Conservation (phyloP, 2,329 filamentous ascomycete species). For the Claviceps africana region DNA sequence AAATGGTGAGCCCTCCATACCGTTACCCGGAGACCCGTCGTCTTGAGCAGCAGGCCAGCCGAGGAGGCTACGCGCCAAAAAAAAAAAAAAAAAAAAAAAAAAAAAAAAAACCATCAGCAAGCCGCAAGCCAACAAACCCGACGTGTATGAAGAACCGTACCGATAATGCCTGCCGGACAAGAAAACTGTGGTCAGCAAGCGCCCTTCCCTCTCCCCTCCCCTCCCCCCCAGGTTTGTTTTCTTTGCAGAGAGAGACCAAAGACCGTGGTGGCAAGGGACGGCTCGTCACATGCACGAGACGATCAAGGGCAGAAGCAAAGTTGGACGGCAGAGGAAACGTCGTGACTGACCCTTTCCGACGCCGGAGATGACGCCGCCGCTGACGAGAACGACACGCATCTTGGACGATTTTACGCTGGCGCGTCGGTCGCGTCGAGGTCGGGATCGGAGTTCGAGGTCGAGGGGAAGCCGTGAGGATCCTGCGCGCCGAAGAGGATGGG, state of each 20-base stretch:
- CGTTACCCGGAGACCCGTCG: conserved; percentile 13
- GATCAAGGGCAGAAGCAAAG: too few relatives aligned
- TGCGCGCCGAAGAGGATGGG: background rate
- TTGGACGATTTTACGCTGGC: conserved; percentile 5
- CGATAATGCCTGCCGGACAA: conserved; percentile 3
- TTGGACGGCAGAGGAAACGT: too few relatives aligned
- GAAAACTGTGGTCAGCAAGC: background rate
- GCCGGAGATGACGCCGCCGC: conserved; percentile 39
- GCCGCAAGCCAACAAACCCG: background rate
- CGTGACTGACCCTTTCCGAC: conserved; percentile 41
- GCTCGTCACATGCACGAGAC: background rate
- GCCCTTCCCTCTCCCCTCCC: too few relatives aligned
- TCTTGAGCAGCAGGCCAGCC: conserved; percentile 40
- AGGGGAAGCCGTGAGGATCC: background rate
- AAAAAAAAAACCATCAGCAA: background rate
- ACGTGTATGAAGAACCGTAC: background rate
- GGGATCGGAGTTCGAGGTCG: background rate
- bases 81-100: too few relatives aligned
- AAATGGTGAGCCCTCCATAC: background rate
- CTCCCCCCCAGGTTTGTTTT: too few relatives aligned
- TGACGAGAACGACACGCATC: conserved; percentile 18
- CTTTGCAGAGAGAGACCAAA: background rate
- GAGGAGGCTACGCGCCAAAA: conserved; percentile 47
- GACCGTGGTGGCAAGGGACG: too few relatives aligned
- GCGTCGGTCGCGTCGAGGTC: background rate